Evolutionary conservation across 1,139 yeast genomes (phyloP).

Genomic region (Debaryomyces sp.): DNA sequence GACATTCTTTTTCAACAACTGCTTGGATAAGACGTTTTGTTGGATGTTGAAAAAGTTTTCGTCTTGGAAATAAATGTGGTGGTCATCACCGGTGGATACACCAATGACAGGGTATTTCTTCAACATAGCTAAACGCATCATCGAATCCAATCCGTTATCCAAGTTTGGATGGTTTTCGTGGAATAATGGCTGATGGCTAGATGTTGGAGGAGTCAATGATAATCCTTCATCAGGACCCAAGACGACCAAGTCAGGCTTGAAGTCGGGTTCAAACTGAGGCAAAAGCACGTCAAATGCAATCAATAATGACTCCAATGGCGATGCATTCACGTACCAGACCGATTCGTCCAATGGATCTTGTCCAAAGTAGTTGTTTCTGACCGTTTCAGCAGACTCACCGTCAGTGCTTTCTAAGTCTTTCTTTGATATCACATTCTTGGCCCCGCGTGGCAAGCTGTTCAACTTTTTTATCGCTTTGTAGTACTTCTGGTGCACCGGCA

Average conservation of each 20-base stretch:
- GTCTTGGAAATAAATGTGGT: conserved; percentile 37
- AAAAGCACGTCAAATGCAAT: conserved; percentile 37
- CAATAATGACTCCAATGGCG: conserved; percentile 32
- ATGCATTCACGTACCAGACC: conserved; percentile 44
- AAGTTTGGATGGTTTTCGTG: conserved; percentile 10
- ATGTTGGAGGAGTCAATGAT: conserved; percentile 19
- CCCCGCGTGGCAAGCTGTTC: conserved; percentile 19
- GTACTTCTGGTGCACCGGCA: conserved; percentile 35
- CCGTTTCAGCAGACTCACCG: not conserved
- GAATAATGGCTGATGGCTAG: conserved; percentile 3
- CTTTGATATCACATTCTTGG: conserved; percentile 22
- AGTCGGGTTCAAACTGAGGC: conserved; percentile 31
- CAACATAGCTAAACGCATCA: conserved; percentile 24
- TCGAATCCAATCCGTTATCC: conserved; percentile 16
- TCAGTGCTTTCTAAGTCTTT: conserved; percentile 8
- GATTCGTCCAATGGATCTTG: conserved; percentile 37
- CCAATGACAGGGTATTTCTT: conserved; percentile 33
- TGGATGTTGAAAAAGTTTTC: conserved; percentile 26
- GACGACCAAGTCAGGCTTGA: conserved; percentile 40
- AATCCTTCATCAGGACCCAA: conserved; percentile 44
- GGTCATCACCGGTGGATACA: conserved; percentile 30
- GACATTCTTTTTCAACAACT: conserved; percentile 23
- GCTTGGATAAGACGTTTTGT: conserved; percentile 9
- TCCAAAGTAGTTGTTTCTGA: conserved; percentile 24
- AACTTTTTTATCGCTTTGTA: conserved; percentile 23